Base-by-base conservation (phyloP, 805 yeast genomes). In the Hanseniaspora guilliermondii region DNA sequence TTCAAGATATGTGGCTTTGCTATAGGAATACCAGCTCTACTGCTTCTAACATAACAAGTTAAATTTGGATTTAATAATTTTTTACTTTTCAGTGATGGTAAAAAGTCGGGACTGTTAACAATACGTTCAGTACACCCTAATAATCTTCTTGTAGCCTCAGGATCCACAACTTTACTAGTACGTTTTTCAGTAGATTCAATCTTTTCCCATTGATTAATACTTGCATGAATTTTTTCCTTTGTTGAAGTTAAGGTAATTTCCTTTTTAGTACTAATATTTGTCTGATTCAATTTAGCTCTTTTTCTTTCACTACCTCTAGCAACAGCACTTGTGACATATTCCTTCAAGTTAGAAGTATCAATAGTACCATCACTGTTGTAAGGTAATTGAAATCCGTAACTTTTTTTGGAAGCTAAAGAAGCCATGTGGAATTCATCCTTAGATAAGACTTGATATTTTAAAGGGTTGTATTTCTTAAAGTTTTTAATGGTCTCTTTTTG, bases 371-470 rank as follows among this genome's bases (percentile, higher is more conserved):
- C 44, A 2, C 9, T 6, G 21, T 42, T 42, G 22, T 42, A 25
- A 27, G 44, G 53, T 22, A 49, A 33, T 2, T 27, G 33, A n/a
- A 52, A 52, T 1, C 55, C 55, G 6, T 16, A n/a, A n/a, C 21
- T 52, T 37, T 25, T 52, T 17, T 52, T 52, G 22, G 21, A 39
- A 22, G 55, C 30, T 12, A 52, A 37, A 12, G 47, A 44, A 37
- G 41, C 35, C 30, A 52, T 21, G 32, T 44, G 49, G n/a, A 52
- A 35, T 19, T 52, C 55, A n/a, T 36, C 21, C n/a, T 19, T 27
- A 21, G n/a, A 36, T 6, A 52, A 30, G 9, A 40, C 47, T 27
- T 19, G 19, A n/a, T 27, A 8, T 12, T 44, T 37, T 3, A 32
- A 35, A 5, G 49, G 49, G 11, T 52, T 45, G 32, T 52, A 14